Evolutionary conservation across 129 eudicot genomes (phyloP), one percentile per base, ranked within the genome.

Genomic region (Flaveria linearis): DNA sequence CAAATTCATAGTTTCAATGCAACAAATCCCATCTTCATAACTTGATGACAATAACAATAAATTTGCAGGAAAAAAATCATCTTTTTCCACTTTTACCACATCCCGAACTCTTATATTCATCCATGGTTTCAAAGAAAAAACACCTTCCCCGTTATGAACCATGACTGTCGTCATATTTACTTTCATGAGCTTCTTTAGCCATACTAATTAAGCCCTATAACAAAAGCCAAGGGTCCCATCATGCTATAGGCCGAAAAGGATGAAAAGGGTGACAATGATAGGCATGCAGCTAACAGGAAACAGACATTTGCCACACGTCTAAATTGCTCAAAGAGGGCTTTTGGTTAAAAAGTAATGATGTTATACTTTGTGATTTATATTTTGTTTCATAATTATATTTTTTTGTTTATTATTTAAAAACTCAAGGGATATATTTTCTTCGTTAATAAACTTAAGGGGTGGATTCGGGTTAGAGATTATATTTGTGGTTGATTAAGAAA

Each of bases 11-110:
- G 99, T 94, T 65, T 94, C 97, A 55, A 94, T 97, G 63, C 91
- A 94, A 79, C 99, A 91, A 76, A 94, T 94, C 55, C 99, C 99
- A 57, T 94, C 99, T 73, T 94, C 97, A 82, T 91, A 94, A 83
- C 99, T 91, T 1, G 99, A 91, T 11, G 99, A 89, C 20, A 94
- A 64, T 55, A 94, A 86, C 76, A 94, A 82, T 71, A 94, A 85
- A 89, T 94, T 97, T 1, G 99, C 96, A 8, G 99, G 99, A 47
- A 94, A 94, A 84, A 94, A 94, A 55, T 87, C 85, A 82, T 94
- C 97, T 82, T 94, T 94, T 73, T 91, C 93, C 12, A 94, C 97
- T 82, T 91, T 94, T 42, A 94, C 87, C 75, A 94, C 86, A 50
- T 94, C 97, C 43, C 99, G 97, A 20, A 94, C 99, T 8, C 84